phyloP scores from a whole-genome alignment of 2,329 filamentous ascomycete species.

The Chrysoporthe puriensis region DNA sequence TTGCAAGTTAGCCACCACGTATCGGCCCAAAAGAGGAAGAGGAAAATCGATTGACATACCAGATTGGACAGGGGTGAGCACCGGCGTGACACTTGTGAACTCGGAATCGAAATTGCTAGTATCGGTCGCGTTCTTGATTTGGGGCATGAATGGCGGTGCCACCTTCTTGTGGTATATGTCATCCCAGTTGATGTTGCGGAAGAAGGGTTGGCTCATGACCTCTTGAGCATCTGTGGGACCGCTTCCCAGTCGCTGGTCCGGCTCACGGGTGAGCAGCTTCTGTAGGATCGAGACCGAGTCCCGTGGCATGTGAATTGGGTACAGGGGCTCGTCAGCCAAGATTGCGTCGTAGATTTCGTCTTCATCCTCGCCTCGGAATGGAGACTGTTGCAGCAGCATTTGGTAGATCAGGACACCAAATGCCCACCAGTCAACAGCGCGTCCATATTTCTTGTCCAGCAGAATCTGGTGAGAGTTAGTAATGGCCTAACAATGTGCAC shows the following conservation, averaged over 20 bases:
- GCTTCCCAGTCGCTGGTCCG: conserved; percentile 87
- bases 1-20: conserved; percentile 18
- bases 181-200: conserved; percentile 97
- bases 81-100: conserved; percentile 97
- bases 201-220: conserved; percentile 98
- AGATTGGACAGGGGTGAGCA: conserved; percentile 94
- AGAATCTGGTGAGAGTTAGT: conserved; percentile 66
- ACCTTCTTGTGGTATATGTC: conserved; percentile 97
- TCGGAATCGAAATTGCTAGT: conserved; percentile 99
- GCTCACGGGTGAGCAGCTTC: conserved; percentile 94
- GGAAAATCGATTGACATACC: conserved; percentile 61
- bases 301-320: conserved; percentile 97
- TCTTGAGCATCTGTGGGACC: conserved; percentile 97
- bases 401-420: conserved; percentile 99
- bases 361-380: conserved; percentile 97
- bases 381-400: conserved; percentile 98
- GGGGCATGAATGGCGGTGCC: conserved; percentile 84
- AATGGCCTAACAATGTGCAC: neutral
- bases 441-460: conserved; percentile 96
- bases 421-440: conserved; percentile 99
- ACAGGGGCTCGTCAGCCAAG: conserved; percentile 93
- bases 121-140: conserved; percentile 89
- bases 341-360: conserved; percentile 99
- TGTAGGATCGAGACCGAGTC: conserved; percentile 97
- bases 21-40: neutral